Base-by-base conservation (phyloP, 2,329 filamentous ascomycete species). In the Colletotrichum sp. region DNA sequence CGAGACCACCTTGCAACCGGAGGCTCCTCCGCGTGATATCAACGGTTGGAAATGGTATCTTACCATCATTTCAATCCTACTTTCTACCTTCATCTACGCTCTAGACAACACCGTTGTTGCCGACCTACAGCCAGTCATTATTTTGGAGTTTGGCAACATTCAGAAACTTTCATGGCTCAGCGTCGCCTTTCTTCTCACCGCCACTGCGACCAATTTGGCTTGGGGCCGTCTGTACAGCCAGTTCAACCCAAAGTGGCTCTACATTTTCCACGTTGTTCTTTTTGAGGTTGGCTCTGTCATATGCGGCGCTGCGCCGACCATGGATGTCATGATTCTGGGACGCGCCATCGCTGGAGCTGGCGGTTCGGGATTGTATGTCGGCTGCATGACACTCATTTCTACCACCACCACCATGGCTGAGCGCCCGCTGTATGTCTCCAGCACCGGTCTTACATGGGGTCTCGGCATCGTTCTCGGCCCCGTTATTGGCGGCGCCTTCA, bases 31-130 rank as follows among this genome's bases (percentile, higher is more conserved):
- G 9, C 55, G 55, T 24, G 55, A 59, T 1, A 59, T 59, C 55
- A 59, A 16, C 24, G 67, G 67, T 10, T 62, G 32, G 34, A 69
- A 81, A 72, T 74, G 78, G 57, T n/a, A 77, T 70, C 24, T 80
- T 24, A 66, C 71, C 49, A 69, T 77, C 62, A 39, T 67, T 4
- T 52, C 77, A 28, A 44, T 78, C n/a, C 34, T 79, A 7, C 49
- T 72, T 16, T 73, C 68, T n/a, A 65, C 71, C 28, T 64, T 85
- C 24, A 83, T 87, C 8, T 86, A 86, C 73, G 82, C 83, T 13
- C 80, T 86, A 34, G 83, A 86, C 78, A 87, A 84, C n/a, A 89
- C 87, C 3, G 86, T 89, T 64, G 81, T 87, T 4, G 88, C 44
- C 44, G 44, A 49, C 10, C 44, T 49, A 7, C 44, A 49, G 44